These are phyloP conservation scores for Kuraishia hungarica DNA, from an alignment of 805 yeast genomes.

Conservation along the genomic window DNA sequence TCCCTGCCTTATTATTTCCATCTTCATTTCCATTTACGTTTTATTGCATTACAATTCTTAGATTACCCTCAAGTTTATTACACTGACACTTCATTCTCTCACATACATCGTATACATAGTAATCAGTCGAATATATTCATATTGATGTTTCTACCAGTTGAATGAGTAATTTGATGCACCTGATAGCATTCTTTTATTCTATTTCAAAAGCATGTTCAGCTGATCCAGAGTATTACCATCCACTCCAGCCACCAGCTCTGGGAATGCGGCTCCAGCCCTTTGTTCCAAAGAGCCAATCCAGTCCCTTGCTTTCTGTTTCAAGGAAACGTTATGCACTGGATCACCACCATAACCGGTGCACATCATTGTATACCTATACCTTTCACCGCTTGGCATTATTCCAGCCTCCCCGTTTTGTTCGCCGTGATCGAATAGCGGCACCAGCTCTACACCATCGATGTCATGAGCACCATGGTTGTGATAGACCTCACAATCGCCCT, in stretches of 20 bases:
- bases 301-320: slow-evolving; percentile 19
- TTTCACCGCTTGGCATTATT: slow-evolving; percentile 30
- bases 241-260: not conserved
- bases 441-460: slow-evolving; percentile 20
- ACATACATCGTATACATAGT: not conserved
- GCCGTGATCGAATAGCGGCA: slow-evolving; percentile 13
- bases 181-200: not conserved
- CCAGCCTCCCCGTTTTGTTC: slow-evolving; percentile 11
- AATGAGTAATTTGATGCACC: not conserved
- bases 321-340: slow-evolving; percentile 44
- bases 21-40: not conserved
- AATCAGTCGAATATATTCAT: not conserved
- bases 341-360: slow-evolving; percentile 29
- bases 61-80: not conserved
- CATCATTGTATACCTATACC: slow-evolving; percentile 25
- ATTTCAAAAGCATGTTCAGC: not conserved
- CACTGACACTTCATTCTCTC: not conserved
- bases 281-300: not conserved
- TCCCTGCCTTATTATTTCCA: not conserved
- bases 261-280: not conserved
- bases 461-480: slow-evolving; percentile 33
- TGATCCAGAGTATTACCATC: not conserved
- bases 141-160: not conserved
- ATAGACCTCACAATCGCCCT: slow-evolving; percentile 50
- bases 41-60: not conserved